Conservation (phyloP, 768 basidiomycete species). For the Cystobasidium ongulense region DNA sequence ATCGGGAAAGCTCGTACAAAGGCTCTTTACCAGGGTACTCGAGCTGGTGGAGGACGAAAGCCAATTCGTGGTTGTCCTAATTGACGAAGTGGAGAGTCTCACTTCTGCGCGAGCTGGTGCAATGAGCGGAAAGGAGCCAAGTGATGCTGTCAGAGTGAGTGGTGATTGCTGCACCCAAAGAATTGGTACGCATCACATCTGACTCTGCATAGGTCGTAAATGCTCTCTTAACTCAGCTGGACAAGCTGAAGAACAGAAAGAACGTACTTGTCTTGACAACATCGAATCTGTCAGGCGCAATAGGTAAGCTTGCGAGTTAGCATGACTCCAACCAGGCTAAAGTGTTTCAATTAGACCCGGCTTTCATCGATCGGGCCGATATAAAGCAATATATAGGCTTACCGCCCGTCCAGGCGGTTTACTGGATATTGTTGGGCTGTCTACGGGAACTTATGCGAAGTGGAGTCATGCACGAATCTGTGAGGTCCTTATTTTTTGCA, state of each 20-base stretch:
- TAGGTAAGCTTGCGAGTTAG: conserved; percentile 60
- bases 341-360: conserved; percentile 57
- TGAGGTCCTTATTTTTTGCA: conserved; percentile 47
- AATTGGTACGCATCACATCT: not conserved
- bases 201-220: conserved; percentile 70
- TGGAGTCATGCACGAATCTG: conserved; percentile 60
- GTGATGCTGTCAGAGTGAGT: conserved; percentile 77
- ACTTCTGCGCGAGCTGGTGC: conserved; percentile 91
- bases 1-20: conserved; percentile 93
- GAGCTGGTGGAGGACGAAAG: conserved; percentile 88
- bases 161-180: not conserved
- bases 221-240: conserved; percentile 89
- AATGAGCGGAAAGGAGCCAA: conserved; percentile 90
- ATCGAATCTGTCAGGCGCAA: conserved; percentile 86
- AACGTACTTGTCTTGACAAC: conserved; percentile 96
- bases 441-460: conserved; percentile 68
- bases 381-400: conserved; percentile 79
- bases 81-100: conserved; percentile 95
- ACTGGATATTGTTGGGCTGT: conserved; percentile 79
- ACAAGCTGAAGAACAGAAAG: conserved; percentile 83
- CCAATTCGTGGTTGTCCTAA: conserved; percentile 84
- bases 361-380: conserved; percentile 93
- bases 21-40: conserved; percentile 75
- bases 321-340: not conserved
- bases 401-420: conserved; percentile 82